Percentiles rank a stretch among this genome's conserved stretches.
Evolutionary conservation across 768 basidiomycete species (phyloP).

Genomic region (Russula foetens): DNA sequence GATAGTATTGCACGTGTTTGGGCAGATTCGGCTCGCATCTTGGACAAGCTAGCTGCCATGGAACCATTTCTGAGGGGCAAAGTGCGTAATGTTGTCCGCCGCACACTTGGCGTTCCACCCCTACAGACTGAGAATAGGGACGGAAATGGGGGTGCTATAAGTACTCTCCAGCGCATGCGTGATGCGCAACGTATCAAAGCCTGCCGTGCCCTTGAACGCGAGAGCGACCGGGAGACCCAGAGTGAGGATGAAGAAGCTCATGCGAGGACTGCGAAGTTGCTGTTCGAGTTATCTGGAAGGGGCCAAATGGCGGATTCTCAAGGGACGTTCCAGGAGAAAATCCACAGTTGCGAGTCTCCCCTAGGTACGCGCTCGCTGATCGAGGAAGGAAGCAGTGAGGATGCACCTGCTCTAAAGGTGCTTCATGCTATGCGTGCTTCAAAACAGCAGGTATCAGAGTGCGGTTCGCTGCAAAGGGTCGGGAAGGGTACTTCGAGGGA

Average conservation of each 20-base stretch:
- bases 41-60: constrained; percentile 38
- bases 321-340: neutral
- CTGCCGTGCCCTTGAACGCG: neutral
- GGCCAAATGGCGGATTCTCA: neutral
- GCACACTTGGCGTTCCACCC: neutral
- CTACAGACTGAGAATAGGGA: neutral
- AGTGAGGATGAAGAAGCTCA: constrained; percentile 8
- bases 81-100: constrained; percentile 28
- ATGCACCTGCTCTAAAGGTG: neutral
- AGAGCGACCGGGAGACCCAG: constrained; percentile 14
- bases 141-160: neutral
- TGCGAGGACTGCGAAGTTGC: constrained; percentile 4
- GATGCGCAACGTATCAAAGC: constrained; percentile 9
- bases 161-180: constrained; percentile 2
- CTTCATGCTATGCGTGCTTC: neutral
- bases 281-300: constrained; percentile 6
- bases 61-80: constrained; percentile 34
- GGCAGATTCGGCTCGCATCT: constrained; percentile 42
- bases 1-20: constrained; percentile 42
- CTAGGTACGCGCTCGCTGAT: too few species aligned
- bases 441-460: neutral
- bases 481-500: neutral
- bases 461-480: neutral
- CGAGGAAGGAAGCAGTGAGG: neutral
- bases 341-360: neutral